Evolutionary conservation across 2,329 filamentous ascomycete genomes (phyloP), one percentile per base, ranked within the genome.

Genomic region (Ophiocordyceps australis): DNA sequence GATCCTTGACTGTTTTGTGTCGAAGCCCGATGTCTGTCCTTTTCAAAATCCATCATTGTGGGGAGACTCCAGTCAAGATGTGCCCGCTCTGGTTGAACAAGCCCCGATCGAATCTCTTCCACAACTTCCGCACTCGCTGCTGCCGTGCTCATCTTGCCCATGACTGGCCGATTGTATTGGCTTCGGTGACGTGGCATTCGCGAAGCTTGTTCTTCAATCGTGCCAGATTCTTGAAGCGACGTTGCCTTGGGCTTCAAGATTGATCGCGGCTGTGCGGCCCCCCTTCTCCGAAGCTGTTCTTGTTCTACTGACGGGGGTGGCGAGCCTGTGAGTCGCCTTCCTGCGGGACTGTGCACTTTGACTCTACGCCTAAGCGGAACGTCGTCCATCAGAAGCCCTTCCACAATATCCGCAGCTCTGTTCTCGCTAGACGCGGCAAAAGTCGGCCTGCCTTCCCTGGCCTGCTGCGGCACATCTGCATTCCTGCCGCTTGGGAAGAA

Each of bases 261-360:
- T 2, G 52, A 46, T 2, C 42, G 45, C 5, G 46, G 42, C 10
- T 35, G 32, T 5, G 22, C 31, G 4, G 36, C 36, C 25, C 41
- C 44, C 18, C 52, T 39, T 16, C 52, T 43, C 14, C 43, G 41
- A 9, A 36, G 33, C 30, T 52, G 46, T 31, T 55, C 52, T 24
- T 55, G 44, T 23, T 41, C 32, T 17, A 53, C 29, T 1, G 50
- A 50, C n/a, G 38, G 43, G 5, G 45, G 40, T 5, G 32, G 33
- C 3, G 33, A 39, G 3, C 39, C 39, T 7, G 37, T 38, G 3
- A 25, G 4, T 12, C 9, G 18, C 16, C 9, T 11, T 5, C 17
- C 29, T 4, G 14, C 33, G 2, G 48, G 49, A 24, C 46, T 49
- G 20, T 41, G 31, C n/a, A 54, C 41, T 14, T 41, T 32, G 6